Percentiles rank a stretch among this genome's conserved stretches.
Evolutionary conservation across 1,139 yeast species (phyloP).

Genomic region (Geotrichum fermentans): DNA sequence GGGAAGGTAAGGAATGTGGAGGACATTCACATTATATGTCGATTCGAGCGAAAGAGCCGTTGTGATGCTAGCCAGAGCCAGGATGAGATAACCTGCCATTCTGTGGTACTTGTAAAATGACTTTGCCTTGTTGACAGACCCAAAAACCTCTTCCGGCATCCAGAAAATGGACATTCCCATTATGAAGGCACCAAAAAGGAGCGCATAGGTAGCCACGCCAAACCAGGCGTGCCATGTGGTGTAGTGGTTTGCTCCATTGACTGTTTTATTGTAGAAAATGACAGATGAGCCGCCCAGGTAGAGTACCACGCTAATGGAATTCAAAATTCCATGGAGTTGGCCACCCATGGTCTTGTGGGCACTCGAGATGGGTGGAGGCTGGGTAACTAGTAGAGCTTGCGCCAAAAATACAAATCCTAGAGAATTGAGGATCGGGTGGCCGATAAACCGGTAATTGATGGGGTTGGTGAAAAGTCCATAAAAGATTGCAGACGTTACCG

Average conservation of each 20-base stretch:
- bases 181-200: slow-evolving; percentile 23
- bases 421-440: slow-evolving; percentile 29
- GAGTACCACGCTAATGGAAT: slow-evolving; percentile 23
- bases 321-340: slow-evolving; percentile 31
- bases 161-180: slow-evolving; percentile 31
- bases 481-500: slow-evolving; percentile 19
- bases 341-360: slow-evolving; percentile 31
- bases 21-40: slow-evolving; percentile 28
- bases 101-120: slow-evolving; percentile 34
- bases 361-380: slow-evolving; percentile 25
- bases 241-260: slow-evolving; percentile 29
- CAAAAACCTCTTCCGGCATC: slow-evolving; percentile 30
- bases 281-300: slow-evolving; percentile 26
- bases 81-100: slow-evolving; percentile 30
- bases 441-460: slow-evolving; percentile 25
- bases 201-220: slow-evolving; percentile 28
- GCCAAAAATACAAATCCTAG: slow-evolving; percentile 26
- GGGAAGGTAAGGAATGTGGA: slow-evolving; percentile 24
- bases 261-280: slow-evolving; percentile 30
- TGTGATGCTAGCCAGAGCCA: slow-evolving; percentile 26
- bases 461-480: slow-evolving; percentile 24
- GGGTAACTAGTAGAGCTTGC: slow-evolving; percentile 28
- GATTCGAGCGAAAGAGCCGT: slow-evolving; percentile 30
- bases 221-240: slow-evolving; percentile 34
- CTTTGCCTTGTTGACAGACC: slow-evolving; percentile 30